These are phyloP conservation scores for Pseudocercospora macadamiae DNA, from an alignment of 2,329 filamentous ascomycete species.

Conservation along the genomic window DNA sequence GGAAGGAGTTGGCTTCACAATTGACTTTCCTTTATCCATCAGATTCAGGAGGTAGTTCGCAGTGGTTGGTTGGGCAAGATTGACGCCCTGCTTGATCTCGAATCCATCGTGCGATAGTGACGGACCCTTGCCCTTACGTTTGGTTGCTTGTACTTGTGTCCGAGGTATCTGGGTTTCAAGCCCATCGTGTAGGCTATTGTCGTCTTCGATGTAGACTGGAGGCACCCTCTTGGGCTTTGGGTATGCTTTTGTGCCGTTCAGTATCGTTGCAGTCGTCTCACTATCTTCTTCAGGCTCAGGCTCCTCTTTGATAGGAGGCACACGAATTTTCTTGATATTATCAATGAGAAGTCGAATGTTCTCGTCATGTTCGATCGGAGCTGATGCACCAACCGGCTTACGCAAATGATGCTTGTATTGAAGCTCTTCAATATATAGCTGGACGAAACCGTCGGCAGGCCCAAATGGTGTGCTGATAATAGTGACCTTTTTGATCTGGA, in stretches of 20 bases:
- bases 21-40: background rate
- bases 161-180: background rate
- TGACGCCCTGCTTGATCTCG: slow-evolving; percentile 32
- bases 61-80: slow-evolving; percentile 30
- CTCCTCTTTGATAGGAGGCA: slow-evolving; percentile 4
- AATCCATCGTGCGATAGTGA: slow-evolving; percentile 30
- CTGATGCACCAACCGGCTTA: slow-evolving; percentile 24
- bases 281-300: slow-evolving; percentile 10
- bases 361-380: slow-evolving; percentile 25
- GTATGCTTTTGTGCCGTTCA: too few relatives aligned
- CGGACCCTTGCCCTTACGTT: slow-evolving; percentile 12
- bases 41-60: slow-evolving; percentile 4
- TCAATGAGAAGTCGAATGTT: slow-evolving; percentile 25
- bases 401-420: slow-evolving; percentile 34
- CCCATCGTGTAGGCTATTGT: background rate
- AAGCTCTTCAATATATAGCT: slow-evolving; percentile 32
- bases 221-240: background rate
- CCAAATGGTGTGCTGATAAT: slow-evolving; percentile 35
- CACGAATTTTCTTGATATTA: slow-evolving; percentile 27
- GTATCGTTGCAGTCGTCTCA: background rate
- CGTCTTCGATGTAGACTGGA: background rate
- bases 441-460: slow-evolving; percentile 29
- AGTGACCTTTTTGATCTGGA: slow-evolving; percentile 27
- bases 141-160: background rate
- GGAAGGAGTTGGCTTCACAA: background rate